phyloP scores from a whole-genome alignment of 2,329 filamentous ascomycete species.

The Atkinsonella texensis region DNA sequence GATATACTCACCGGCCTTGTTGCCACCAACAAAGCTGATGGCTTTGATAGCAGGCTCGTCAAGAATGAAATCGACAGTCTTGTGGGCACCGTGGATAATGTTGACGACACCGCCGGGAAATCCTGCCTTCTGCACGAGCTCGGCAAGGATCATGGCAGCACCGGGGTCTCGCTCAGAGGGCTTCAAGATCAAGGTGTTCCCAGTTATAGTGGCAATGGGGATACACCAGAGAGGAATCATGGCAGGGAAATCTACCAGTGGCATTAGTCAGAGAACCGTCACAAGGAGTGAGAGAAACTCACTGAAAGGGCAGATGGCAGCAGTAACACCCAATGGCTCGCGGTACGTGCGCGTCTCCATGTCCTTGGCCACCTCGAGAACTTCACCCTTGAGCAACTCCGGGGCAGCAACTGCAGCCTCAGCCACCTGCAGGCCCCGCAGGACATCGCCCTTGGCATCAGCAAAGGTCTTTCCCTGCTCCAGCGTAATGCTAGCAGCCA shows the following conservation, averaged over 20 bases:
- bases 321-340: constrained; percentile 70
- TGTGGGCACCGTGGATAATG: constrained; percentile 68
- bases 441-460: constrained; percentile 70
- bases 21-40: constrained; percentile 74
- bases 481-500: constrained; percentile 74
- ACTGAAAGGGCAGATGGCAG: constrained; percentile 83
- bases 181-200: constrained; percentile 77
- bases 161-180: constrained; percentile 78
- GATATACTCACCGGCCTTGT: constrained; percentile 84
- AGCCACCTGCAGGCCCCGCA: constrained; percentile 72
- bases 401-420: constrained; percentile 73
- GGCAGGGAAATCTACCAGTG: constrained; percentile 62
- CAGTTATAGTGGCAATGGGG: constrained; percentile 70
- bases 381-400: constrained; percentile 70
- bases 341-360: constrained; percentile 80
- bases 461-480: constrained; percentile 85
- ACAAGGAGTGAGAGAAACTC: constrained; percentile 11
- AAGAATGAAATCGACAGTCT: constrained; percentile 75
- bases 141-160: constrained; percentile 73
- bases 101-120: constrained; percentile 76
- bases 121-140: constrained; percentile 67
- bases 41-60: constrained; percentile 80
- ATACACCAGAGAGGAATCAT: constrained; percentile 94
- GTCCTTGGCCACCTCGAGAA: constrained; percentile 76
- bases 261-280: constrained; percentile 6